Conservation (phyloP, 2,329 filamentous ascomycete genomes). For the Verticillium tricorpus region DNA sequence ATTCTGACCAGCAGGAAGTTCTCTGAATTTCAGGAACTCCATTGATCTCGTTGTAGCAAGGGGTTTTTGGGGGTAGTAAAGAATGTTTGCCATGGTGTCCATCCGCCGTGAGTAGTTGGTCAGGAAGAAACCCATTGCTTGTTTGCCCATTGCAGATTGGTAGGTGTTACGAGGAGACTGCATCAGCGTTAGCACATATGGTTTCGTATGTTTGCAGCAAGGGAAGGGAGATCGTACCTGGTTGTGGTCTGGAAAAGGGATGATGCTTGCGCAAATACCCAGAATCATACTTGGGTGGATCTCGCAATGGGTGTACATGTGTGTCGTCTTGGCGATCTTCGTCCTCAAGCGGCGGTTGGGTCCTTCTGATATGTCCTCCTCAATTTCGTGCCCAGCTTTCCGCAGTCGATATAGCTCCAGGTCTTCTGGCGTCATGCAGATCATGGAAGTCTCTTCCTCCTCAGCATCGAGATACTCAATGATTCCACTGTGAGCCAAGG, state of each 20-base stretch:
- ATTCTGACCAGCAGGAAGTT: constrained; percentile 94
- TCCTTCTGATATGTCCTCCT: constrained; percentile 60
- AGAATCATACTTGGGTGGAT: constrained; percentile 99
- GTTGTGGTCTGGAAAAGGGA: constrained; percentile 99
- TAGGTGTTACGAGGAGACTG: constrained; percentile 98
- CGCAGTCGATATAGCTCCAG: constrained; percentile 71
- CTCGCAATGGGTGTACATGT: constrained; percentile 96
- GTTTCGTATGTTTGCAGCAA: background rate
- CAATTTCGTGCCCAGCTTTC: constrained; percentile 59
- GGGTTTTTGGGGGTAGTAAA: constrained; percentile 98
- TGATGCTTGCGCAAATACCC: constrained; percentile 97
- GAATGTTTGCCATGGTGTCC: constrained; percentile 99
- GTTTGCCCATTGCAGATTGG: constrained; percentile 99
- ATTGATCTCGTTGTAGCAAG: constrained; percentile 94
- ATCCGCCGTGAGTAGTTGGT: constrained; percentile 96
- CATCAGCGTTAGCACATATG: constrained; percentile 24
- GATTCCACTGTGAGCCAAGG: constrained; percentile 76
- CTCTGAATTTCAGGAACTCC: constrained; percentile 98
- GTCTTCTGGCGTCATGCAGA: constrained; percentile 97
- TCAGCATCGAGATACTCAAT: constrained; percentile 97
- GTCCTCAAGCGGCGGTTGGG: constrained; percentile 85
- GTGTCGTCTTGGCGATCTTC: constrained; percentile 78
- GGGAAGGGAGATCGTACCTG: constrained; percentile 48
- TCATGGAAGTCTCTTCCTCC: constrained; percentile 98
- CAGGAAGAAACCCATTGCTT: constrained; percentile 98